A percentile compares a stretch with the other conserved stretches of the same genome.
These are phyloP conservation scores for Phytophthora agathidicida DNA, from an alignment of 352 stramenopile species.

Conservation along the genomic window DNA sequence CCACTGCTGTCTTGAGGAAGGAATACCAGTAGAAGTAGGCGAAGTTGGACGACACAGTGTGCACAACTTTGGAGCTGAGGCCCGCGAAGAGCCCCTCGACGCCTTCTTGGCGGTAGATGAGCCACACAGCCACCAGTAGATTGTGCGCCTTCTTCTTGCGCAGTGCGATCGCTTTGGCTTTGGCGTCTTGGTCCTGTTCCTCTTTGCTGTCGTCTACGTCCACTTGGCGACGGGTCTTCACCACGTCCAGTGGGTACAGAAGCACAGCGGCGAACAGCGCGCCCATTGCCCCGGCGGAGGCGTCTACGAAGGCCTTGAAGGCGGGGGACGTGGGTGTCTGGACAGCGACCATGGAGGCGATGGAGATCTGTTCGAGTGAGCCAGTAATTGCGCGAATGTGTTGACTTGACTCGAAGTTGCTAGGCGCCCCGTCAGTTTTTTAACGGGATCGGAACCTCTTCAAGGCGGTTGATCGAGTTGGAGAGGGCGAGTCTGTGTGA, in stretches of 20 bases:
- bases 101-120: constrained; percentile 72
- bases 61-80: constrained; percentile 75
- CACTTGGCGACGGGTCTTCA: constrained; percentile 78
- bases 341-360: constrained; percentile 26
- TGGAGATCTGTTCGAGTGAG: constrained; percentile 23
- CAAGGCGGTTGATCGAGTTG: not conserved
- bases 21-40: constrained; percentile 90
- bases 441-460: not conserved
- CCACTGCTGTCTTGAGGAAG: constrained; percentile 73
- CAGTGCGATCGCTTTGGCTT: constrained; percentile 28
- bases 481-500: constrained; percentile 14
- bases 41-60: constrained; percentile 83
- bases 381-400: constrained; percentile 33
- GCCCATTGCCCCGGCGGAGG: constrained; percentile 77
- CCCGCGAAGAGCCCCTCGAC: constrained; percentile 69
- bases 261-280: constrained; percentile 75
- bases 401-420: constrained; percentile 33
- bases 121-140: constrained; percentile 62
- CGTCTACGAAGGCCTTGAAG: constrained; percentile 83
- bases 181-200: constrained; percentile 24
- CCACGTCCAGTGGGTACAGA: constrained; percentile 79
- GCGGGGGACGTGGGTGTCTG: constrained; percentile 42
- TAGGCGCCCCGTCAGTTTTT: constrained; percentile 8
- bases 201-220: constrained; percentile 45
- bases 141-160: constrained; percentile 52